Base-by-base conservation (phyloP, 1,284 basidiomycete species). In the Puccinia hordei region DNA sequence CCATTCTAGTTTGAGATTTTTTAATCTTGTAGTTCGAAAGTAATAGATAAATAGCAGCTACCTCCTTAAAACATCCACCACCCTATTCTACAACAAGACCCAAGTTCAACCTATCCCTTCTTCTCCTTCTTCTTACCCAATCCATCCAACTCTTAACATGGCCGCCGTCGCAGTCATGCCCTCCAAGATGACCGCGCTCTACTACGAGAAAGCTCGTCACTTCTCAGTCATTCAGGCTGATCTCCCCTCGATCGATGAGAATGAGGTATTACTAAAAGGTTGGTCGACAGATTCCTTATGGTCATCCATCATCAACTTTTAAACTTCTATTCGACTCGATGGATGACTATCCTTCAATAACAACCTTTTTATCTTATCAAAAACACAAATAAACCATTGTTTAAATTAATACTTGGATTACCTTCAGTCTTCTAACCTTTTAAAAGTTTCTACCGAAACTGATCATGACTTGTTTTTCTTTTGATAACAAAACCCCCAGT, bases 241-340 rank as follows among this genome's bases (percentile, higher is more conserved):
- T 19, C 88, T 92, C 63, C 91, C 91, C 9, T 83, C 89, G 82
- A 87, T 90, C 75, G 87, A 86, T 73, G 89, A 90, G 81, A 88
- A 91, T 82, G 90, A 92, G 82, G 88, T 92, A 51, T 87, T 92
- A 44, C 87, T 92, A 82, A 92, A 92, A 88, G 90, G 90, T 90
- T 57, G 22, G 24, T 12, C 24, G 55, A 30, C n/a, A n/a, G 30
- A 38, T 19, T 30, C 35, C 38, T 12, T 41, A 12, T 41, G 4
- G 4, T 41, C 6, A 41, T 41, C 69, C 30, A 72, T 44, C 46
- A 22, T 44, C 24, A n/a, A 15, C 24, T 8, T 10, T 46, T 17
- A 4, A 44, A 12, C 68, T 24, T 27, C 15, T 22, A 13, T 2
- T 19, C 41, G 13, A 8, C 6, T 44, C 6, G 41, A 44, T 44